Conservation (phyloP, 2,329 filamentous ascomycete species). For the Alternaria triticina region DNA sequence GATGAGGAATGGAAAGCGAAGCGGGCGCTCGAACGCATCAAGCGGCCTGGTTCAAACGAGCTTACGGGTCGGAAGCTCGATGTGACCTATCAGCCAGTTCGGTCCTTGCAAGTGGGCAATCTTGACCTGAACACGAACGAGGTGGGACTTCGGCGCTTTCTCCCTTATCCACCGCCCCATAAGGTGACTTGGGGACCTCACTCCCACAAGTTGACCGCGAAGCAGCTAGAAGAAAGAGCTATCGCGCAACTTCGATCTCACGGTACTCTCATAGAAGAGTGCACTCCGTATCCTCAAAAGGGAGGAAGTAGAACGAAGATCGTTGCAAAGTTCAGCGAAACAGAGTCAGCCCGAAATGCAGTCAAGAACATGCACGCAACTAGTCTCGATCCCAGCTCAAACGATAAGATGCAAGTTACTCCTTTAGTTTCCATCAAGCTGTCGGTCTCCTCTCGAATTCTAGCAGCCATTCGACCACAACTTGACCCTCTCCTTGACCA, state of each 20-base stretch:
- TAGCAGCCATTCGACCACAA: background rate
- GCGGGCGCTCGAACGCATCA: background rate
- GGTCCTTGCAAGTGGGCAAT: background rate
- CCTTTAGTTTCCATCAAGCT: background rate
- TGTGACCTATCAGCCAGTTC: background rate
- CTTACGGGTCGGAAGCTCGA: background rate
- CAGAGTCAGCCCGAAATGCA: background rate
- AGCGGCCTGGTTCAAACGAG: background rate
- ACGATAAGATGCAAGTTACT: background rate
- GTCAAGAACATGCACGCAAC: background rate
- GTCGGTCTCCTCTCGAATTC: background rate
- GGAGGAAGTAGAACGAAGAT: background rate
- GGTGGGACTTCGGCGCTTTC: background rate
- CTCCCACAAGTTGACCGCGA: background rate
- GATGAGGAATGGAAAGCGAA: background rate
- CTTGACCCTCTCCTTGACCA: background rate
- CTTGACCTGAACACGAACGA: background rate
- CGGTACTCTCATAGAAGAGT: background rate
- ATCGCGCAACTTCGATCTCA: background rate
- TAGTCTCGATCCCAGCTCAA: background rate
- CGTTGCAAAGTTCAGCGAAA: background rate
- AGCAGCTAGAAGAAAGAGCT: background rate
- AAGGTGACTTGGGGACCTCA: background rate
- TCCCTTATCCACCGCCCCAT: background rate
- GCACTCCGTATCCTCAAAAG: background rate